Evolutionary conservation across 768 basidiomycete species (phyloP).

Genomic region (Kwoniella heveanensis): DNA sequence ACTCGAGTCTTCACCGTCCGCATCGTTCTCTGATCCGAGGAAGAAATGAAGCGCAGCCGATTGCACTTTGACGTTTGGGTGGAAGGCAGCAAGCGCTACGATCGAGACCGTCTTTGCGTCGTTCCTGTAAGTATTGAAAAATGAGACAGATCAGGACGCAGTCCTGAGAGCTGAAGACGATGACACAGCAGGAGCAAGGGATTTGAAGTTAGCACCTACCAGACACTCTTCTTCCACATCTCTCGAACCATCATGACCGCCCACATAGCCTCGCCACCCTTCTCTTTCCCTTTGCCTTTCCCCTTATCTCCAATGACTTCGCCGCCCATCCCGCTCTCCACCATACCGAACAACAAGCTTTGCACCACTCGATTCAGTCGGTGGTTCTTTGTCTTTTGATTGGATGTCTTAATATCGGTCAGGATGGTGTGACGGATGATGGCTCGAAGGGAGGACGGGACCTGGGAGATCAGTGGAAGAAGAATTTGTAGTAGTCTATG

Average conservation of each 20-base stretch:
- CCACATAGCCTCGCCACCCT: slow-evolving; percentile 92
- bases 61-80: slow-evolving; percentile 91
- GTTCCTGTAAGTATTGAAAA: slow-evolving; percentile 61
- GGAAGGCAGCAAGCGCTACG: slow-evolving; percentile 85
- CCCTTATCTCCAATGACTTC: slow-evolving; percentile 83
- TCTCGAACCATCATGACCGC: slow-evolving; percentile 91
- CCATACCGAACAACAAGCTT: slow-evolving; percentile 92
- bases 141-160: not conserved
- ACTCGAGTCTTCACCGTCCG: slow-evolving; percentile 73
- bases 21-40: slow-evolving; percentile 73
- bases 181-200: too few species aligned
- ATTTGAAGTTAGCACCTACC: too few species aligned
- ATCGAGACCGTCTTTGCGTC: slow-evolving; percentile 93
- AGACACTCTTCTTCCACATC: slow-evolving; percentile 88
- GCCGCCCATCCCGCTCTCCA: slow-evolving; percentile 84
- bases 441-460: slow-evolving; percentile 78
- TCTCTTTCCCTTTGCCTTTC: slow-evolving; percentile 52
- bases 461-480: slow-evolving; percentile 94
- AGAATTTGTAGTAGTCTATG: slow-evolving; percentile 79
- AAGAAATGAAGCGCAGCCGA: slow-evolving; percentile 94
- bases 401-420: slow-evolving; percentile 88
- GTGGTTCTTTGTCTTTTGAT: slow-evolving; percentile 83
- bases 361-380: slow-evolving; percentile 95
- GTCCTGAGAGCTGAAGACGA: too few species aligned
- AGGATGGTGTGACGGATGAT: slow-evolving; percentile 94